Evolutionary conservation across 1,284 basidiomycete species (phyloP).

Genomic region (Melampsora abietis-canadensis): DNA sequence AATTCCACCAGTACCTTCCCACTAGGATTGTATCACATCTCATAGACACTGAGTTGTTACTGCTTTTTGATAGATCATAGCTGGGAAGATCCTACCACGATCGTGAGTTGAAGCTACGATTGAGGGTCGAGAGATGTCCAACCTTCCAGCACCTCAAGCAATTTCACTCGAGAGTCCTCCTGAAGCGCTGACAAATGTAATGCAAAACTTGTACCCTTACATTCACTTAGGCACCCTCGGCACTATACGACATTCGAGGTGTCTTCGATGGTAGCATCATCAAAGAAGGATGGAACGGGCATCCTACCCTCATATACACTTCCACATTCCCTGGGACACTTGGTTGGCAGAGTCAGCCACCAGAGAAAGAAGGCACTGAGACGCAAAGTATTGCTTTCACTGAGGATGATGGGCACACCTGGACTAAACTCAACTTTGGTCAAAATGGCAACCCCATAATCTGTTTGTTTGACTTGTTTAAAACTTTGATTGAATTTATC

Average conservation of each 20-base stretch:
- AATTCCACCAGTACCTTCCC: no score
- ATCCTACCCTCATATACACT: slow-evolving; percentile 48
- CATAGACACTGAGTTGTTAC: background rate
- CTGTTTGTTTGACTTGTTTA: slow-evolving; percentile 43
- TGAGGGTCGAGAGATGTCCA: background rate
- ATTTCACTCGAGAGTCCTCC: background rate
- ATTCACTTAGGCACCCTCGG: slow-evolving; percentile 42
- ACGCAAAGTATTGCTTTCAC: slow-evolving; percentile 49
- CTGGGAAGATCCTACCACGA: background rate
- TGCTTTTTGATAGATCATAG: background rate
- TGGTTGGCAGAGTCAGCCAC: slow-evolving; percentile 43
- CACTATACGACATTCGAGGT: slow-evolving; percentile 49
- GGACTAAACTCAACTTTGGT: slow-evolving; percentile 48
- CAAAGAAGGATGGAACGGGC: slow-evolving; percentile 45
- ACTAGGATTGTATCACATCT: background rate
- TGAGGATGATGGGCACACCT: slow-evolving; percentile 46
- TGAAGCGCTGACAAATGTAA: background rate
- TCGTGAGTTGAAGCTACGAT: background rate
- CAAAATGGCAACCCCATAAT: slow-evolving; percentile 48
- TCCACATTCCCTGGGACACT: slow-evolving; percentile 46
- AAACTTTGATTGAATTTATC: background rate
- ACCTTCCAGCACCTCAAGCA: background rate
- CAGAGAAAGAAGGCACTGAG: slow-evolving; percentile 47
- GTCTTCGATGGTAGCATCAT: slow-evolving; percentile 49
- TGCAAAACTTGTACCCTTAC: background rate